Evolutionary conservation across 768 basidiomycete species (phyloP), one percentile per base, ranked within the genome.

Genomic region (Xerocomus brunneocitrinus): DNA sequence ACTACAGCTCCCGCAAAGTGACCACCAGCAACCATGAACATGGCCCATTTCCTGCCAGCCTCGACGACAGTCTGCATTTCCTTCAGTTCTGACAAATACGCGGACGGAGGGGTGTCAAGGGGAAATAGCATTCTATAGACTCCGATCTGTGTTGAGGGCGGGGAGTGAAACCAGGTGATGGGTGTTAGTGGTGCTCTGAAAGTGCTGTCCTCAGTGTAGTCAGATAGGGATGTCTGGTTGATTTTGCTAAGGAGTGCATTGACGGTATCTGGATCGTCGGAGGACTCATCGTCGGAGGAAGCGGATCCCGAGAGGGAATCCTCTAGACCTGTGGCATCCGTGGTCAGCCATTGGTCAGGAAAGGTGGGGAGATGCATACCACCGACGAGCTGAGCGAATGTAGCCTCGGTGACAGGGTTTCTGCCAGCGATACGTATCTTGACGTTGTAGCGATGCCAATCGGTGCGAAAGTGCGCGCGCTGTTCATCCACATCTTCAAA

Each of bases 391-490:
- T 83, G 79, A 22, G 81, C 73, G 62, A 95, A 99, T 16, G 83
- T 79, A 27, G 77, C 66, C 64, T 92, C 89, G 0, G 81, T 74
- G 22, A 93, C 82, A 25, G 84, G 69, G 22, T 75, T 73, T 9
- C 81, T 79, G 6, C 85, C 86, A 47, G 76, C 73, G 46, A 93
- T 72, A 52, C 84, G 84, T 44, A 82, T 79, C 71, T 95, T 97
- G 60, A 94, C 89, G 67, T 98, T 98, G 73, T 95, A 98, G 53
- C 94, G 82, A 77, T 99, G 95, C 97, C 95, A 98, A 70, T 99
- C 95, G 9, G 90, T 91, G 60, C 85, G 83, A 68, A 90, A 97
- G 70, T 98, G 95, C 1, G 73, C 67, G 47, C 94, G 79, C 62
- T 98, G 93, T 54, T 88, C 89, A 32, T 88, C 83, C 6, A 98